Percentiles rank a stretch among this genome's conserved stretches.
Evolutionary conservation across 2,329 filamentous ascomycete genomes (phyloP).

Genomic region (Pyricularia sp.): DNA sequence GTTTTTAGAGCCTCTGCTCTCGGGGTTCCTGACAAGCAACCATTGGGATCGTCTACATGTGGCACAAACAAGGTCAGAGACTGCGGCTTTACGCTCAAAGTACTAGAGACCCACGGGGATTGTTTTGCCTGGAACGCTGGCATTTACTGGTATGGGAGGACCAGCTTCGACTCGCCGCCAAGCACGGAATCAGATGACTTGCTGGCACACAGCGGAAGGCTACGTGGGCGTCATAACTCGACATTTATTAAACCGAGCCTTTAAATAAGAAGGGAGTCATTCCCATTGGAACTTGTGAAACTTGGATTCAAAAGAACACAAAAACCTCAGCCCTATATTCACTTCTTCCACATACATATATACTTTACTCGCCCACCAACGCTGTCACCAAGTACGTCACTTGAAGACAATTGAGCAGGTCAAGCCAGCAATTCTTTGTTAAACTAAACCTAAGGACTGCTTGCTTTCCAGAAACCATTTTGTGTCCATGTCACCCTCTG

Average conservation of each 20-base stretch:
- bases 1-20: background rate
- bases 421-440: background rate
- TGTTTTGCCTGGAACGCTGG: background rate
- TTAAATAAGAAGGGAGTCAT: background rate
- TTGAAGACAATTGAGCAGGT: background rate
- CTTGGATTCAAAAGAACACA: background rate
- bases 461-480: slow-evolving; percentile 6
- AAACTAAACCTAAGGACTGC: background rate
- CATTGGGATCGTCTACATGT: background rate
- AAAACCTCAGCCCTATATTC: slow-evolving; percentile 8
- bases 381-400: background rate
- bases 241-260: background rate
- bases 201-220: background rate
- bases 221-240: background rate
- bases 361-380: background rate
- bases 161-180: background rate
- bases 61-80: background rate
- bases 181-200: background rate
- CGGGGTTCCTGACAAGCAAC: background rate
- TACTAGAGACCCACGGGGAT: background rate
- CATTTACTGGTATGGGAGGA: background rate
- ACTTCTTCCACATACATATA: background rate
- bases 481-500: slow-evolving; percentile 49
- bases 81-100: background rate
- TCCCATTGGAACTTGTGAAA: background rate